phyloP scores from a whole-genome alignment of 257 asterid species.

The Solanum chiquidenum region DNA sequence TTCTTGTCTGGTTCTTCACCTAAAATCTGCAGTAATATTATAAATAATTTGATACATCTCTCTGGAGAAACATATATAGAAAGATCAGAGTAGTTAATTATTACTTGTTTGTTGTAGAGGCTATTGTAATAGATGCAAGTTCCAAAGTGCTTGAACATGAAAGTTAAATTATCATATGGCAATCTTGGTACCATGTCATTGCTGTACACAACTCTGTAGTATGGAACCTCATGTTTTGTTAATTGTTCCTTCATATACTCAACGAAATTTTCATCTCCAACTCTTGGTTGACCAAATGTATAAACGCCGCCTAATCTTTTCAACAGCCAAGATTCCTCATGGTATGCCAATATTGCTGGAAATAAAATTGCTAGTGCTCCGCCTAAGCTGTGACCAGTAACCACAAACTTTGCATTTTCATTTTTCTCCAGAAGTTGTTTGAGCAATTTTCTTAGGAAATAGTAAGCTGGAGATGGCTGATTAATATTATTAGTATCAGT shows the following conservation, averaged over 20 bases:
- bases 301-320: slow-evolving; percentile 34
- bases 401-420: slow-evolving; percentile 9
- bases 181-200: slow-evolving; percentile 49
- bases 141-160: slow-evolving; percentile 64
- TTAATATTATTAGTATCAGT: background rate
- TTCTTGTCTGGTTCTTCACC: slow-evolving; percentile 37
- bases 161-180: slow-evolving; percentile 27
- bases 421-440: background rate
- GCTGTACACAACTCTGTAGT: slow-evolving; percentile 46
- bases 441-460: slow-evolving; percentile 24
- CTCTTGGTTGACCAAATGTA: slow-evolving; percentile 70
- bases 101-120: slow-evolving; percentile 40
- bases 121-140: slow-evolving; percentile 31
- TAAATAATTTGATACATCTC: background rate
- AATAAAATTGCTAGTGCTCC: slow-evolving; percentile 55
- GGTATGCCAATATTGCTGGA: slow-evolving; percentile 36
- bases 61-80: background rate
- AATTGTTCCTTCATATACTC: slow-evolving; percentile 27
- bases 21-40: background rate
- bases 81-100: background rate
- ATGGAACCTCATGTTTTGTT: slow-evolving; percentile 8
- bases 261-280: slow-evolving; percentile 42
- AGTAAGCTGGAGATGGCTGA: slow-evolving; percentile 13
- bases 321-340: slow-evolving; percentile 22
- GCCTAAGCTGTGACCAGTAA: slow-evolving; percentile 69